These are phyloP conservation scores for Ramularia collo-cygni DNA, from an alignment of 2,329 filamentous ascomycete genomes.

Conservation along the genomic window DNA sequence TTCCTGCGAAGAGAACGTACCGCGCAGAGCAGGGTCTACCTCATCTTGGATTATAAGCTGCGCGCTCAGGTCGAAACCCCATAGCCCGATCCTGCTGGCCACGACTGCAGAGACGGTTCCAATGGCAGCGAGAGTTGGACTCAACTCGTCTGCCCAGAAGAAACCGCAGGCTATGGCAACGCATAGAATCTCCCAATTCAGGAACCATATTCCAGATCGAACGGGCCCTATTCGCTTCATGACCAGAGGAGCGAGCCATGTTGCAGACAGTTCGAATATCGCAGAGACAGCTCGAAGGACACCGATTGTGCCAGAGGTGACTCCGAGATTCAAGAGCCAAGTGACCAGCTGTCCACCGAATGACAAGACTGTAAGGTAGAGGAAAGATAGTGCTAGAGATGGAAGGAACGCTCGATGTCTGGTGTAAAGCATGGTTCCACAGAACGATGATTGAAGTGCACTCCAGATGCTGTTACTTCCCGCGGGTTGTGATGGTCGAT, in stretches of 20 bases:
- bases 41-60: slow-evolving; percentile 42
- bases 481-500: slow-evolving; percentile 1
- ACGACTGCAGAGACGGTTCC: slow-evolving; percentile 35
- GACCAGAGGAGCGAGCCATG: slow-evolving; percentile 52
- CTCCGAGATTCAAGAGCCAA: slow-evolving; percentile 51
- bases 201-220: slow-evolving; percentile 63
- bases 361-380: slow-evolving; percentile 56
- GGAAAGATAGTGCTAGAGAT: slow-evolving; percentile 52
- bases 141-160: slow-evolving; percentile 23
- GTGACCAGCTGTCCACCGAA: slow-evolving; percentile 60
- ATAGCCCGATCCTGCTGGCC: slow-evolving; percentile 38
- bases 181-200: slow-evolving; percentile 60
- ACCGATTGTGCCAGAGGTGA: slow-evolving; percentile 47
- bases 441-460: slow-evolving; percentile 8
- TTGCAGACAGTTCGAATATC: slow-evolving; percentile 53
- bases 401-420: slow-evolving; percentile 52
- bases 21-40: slow-evolving; percentile 43
- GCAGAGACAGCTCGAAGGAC: slow-evolving; percentile 48
- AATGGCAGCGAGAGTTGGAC: slow-evolving; percentile 12
- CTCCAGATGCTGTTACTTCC: neutral
- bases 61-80: slow-evolving; percentile 43
- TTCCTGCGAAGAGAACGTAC: slow-evolving; percentile 62
- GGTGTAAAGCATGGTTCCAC: slow-evolving; percentile 39
- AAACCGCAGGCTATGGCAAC: slow-evolving; percentile 36
- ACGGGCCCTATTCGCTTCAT: slow-evolving; percentile 47